Conservation (phyloP, 345 rosid genomes). For the Linum lewisii region DNA sequence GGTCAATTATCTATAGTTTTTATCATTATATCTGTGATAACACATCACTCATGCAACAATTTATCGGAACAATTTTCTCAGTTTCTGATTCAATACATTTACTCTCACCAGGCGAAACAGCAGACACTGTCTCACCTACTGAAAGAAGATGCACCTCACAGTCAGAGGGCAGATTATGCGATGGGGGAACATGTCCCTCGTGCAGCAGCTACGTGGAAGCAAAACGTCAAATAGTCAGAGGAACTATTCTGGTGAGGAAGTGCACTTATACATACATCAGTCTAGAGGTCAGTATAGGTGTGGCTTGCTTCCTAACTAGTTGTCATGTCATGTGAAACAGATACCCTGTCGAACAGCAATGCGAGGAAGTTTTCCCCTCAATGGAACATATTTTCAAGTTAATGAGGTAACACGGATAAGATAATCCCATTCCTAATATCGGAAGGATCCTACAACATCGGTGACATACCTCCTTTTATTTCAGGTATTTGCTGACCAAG, state of each 20-base stretch:
- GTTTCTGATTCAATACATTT: background rate
- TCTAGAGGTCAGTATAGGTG: too few species aligned
- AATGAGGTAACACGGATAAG: constrained; percentile 39
- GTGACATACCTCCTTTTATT: background rate
- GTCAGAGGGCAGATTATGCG: constrained; percentile 22
- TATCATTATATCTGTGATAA: too few species aligned
- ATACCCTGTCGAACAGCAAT: constrained; percentile 59
- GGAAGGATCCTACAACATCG: background rate
- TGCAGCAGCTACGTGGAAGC: constrained; percentile 25
- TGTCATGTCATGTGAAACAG: constrained; percentile 19
- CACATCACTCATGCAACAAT: too few species aligned
- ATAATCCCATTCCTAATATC: background rate
- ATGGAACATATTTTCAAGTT: constrained; percentile 71
- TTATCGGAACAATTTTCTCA: too few species aligned
- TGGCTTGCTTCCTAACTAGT: background rate
- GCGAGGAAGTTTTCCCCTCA: constrained; percentile 51
- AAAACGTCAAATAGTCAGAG: constrained; percentile 25
- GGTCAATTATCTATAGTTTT: too few species aligned
- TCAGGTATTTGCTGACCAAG: constrained; percentile 89
- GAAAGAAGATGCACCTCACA: constrained; percentile 22
- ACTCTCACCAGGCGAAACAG: constrained; percentile 35
- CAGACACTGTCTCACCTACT: constrained; percentile 23
- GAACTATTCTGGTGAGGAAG: constrained; percentile 49
- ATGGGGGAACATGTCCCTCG: constrained; percentile 24
- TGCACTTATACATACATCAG: background rate